phyloP scores from a whole-genome alignment of 768 basidiomycete species.

The Lentinula sp. region DNA sequence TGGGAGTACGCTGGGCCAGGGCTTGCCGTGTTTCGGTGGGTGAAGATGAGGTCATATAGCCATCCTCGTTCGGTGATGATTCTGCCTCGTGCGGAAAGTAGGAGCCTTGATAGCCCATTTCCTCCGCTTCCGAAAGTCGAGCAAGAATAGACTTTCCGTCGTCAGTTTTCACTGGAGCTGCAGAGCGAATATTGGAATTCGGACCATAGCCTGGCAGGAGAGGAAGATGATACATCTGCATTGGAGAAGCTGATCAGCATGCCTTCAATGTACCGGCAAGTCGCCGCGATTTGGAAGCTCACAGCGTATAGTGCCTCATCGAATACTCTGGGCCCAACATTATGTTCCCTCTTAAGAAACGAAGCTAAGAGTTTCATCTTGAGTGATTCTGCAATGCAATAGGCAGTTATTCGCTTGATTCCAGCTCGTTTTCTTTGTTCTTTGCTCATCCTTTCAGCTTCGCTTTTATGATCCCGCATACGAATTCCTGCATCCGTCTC shows the following conservation, averaged over 20 bases:
- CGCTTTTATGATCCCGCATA: conserved; percentile 73
- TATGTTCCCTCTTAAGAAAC: conserved; percentile 91
- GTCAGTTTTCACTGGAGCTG: conserved; percentile 48
- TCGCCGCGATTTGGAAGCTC: conserved; percentile 24
- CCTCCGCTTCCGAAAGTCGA: conserved; percentile 81
- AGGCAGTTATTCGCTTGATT: conserved; percentile 80
- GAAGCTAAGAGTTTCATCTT: conserved; percentile 79
- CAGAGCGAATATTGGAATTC: conserved; percentile 80
- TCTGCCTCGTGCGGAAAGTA: conserved; percentile 51
- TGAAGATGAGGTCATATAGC: conserved; percentile 54
- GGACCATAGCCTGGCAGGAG: conserved; percentile 89
- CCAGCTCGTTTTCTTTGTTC: conserved; percentile 77
- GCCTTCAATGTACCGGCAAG: background rate
- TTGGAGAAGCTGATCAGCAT: background rate
- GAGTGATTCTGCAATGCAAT: conserved; percentile 82
- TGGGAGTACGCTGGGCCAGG: conserved; percentile 9
- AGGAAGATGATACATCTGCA: conserved; percentile 86
- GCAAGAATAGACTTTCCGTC: conserved; percentile 56
- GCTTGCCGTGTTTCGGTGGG: conserved; percentile 28
- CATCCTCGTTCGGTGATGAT: conserved; percentile 39
- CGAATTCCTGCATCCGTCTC: conserved; percentile 52
- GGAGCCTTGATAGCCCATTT: conserved; percentile 81
- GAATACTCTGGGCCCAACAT: conserved; percentile 78
- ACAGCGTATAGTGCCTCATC: conserved; percentile 94
- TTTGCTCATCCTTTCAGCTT: conserved; percentile 86